A percentile compares a stretch with the other conserved stretches of the same genome.
Conservation (phyloP, 768 basidiomycete species). For the Tulasnella sp. region DNA sequence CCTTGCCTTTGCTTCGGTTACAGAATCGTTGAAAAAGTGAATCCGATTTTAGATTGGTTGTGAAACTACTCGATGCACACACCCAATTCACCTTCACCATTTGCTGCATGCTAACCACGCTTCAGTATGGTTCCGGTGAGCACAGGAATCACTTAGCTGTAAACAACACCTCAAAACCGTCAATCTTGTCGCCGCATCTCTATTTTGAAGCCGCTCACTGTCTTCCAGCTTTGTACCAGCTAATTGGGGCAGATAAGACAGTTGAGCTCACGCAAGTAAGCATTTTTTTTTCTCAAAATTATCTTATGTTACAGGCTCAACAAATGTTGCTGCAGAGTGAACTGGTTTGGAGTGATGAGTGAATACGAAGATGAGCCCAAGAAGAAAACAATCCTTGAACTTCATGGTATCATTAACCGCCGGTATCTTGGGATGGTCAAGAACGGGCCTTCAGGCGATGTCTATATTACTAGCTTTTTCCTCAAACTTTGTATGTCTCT, state of each 20-base stretch:
- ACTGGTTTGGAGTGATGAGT: slow-evolving; percentile 38
- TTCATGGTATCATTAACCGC: slow-evolving; percentile 35
- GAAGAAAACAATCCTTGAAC: slow-evolving; percentile 25
- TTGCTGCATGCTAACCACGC: not conserved
- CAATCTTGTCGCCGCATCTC: too few relatives aligned
- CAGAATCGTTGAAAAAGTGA: too few relatives aligned
- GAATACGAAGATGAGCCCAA: slow-evolving; percentile 26
- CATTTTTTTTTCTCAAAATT: too few relatives aligned
- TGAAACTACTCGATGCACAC: too few relatives aligned
- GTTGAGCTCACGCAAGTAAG: not conserved
- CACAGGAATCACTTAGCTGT: not conserved
- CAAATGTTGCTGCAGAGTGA: too few relatives aligned
- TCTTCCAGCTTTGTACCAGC: not conserved
- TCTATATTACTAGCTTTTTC: slow-evolving; percentile 37
- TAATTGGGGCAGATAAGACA: not conserved
- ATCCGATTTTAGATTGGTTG: too few relatives aligned
- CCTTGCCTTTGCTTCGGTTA: too few relatives aligned
- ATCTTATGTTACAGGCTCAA: too few relatives aligned
- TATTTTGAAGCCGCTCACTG: not conserved
- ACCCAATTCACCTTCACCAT: too few relatives aligned
- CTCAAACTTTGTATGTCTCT: slow-evolving; percentile 36
- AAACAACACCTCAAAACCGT: not conserved
- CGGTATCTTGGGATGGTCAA: slow-evolving; percentile 36
- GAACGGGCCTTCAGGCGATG: slow-evolving; percentile 34
- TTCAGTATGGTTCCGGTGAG: not conserved